A percentile compares a stretch with the other conserved stretches of the same genome.
These are phyloP conservation scores for Diaporthe sp. DNA, from an alignment of 2,329 filamentous ascomycete genomes.

Conservation along the genomic window DNA sequence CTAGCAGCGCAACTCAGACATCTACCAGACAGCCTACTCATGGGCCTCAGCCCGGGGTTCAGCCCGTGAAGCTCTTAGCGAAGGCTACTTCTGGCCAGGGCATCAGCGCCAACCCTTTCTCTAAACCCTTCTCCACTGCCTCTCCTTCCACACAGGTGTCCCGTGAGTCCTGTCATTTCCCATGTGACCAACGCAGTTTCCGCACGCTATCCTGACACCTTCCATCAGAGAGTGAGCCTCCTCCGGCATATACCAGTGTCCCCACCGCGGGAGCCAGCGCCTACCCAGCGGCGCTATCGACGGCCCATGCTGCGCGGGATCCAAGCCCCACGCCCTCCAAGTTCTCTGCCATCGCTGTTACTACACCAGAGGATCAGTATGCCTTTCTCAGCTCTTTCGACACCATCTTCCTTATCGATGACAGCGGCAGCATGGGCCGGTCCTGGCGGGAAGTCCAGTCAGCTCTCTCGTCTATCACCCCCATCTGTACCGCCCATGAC, in stretches of 20 bases:
- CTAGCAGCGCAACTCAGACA: constrained; percentile 29
- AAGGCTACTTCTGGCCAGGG: constrained; percentile 28
- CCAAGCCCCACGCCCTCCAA: constrained; percentile 38
- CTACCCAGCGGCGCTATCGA: constrained; percentile 27
- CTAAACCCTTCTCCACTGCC: constrained; percentile 36
- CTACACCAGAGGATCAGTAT: constrained; percentile 72
- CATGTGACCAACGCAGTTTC: too few relatives aligned
- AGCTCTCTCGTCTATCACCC: constrained; percentile 79
- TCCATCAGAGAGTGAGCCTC: constrained; percentile 43
- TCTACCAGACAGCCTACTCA: constrained; percentile 37
- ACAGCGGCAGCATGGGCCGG: constrained; percentile 86
- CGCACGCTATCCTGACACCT: background rate
- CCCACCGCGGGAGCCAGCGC: constrained; percentile 31
- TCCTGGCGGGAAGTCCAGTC: constrained; percentile 80
- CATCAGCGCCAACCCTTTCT: constrained; percentile 37
- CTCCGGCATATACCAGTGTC: constrained; percentile 48
- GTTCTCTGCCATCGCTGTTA: constrained; percentile 43
- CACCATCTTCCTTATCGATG: constrained; percentile 91
- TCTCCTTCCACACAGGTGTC: constrained; percentile 37
- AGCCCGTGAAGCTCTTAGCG: constrained; percentile 25
- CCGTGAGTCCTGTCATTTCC: constrained; percentile 32
- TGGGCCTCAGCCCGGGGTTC: constrained; percentile 26
- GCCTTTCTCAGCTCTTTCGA: constrained; percentile 84
- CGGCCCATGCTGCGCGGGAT: constrained; percentile 29
- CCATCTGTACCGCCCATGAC: constrained; percentile 84